phyloP scores from a whole-genome alignment of 441 rosid species.

The Jatropha podagrica region DNA sequence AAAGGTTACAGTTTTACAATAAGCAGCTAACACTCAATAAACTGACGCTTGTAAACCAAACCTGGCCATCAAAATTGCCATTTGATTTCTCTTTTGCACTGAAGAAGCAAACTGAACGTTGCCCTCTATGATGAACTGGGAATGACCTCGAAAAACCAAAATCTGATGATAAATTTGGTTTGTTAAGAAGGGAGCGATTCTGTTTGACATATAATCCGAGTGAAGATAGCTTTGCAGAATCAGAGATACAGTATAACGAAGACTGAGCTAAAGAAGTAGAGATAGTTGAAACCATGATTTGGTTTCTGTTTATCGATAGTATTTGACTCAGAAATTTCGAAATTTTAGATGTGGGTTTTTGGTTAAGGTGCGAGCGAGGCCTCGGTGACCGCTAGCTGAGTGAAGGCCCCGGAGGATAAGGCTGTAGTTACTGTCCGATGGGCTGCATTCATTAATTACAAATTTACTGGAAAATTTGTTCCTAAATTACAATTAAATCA shows the following conservation, averaged over 20 bases:
- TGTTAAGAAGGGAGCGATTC: slow-evolving; percentile 9
- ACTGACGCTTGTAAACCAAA: slow-evolving; percentile 3
- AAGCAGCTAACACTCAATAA: background rate
- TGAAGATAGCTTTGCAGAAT: slow-evolving; percentile 6
- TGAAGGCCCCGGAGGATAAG: slow-evolving; percentile 1
- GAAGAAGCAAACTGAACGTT: slow-evolving; percentile 39
- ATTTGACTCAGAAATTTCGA: background rate
- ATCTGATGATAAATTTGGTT: slow-evolving; percentile 19
- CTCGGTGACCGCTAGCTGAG: background rate
- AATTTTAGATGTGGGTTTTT: background rate
- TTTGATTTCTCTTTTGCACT: slow-evolving; percentile 51
- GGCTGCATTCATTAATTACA: no score
- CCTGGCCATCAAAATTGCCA: slow-evolving; percentile 30
- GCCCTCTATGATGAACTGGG: slow-evolving; percentile 24
- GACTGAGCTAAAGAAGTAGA: slow-evolving; percentile 39
- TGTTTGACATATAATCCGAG: slow-evolving; percentile 8
- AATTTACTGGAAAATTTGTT: no score
- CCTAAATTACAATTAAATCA: no score
- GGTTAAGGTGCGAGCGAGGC: background rate
- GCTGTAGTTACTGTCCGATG: background rate
- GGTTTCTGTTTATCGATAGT: background rate
- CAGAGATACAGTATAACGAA: slow-evolving; percentile 29
- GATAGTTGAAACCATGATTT: slow-evolving; percentile 42
- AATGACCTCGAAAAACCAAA: slow-evolving; percentile 22
- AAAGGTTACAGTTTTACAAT: background rate